Conservation (phyloP, 2,329 filamentous ascomycete genomes). For the Eutypa lata region DNA sequence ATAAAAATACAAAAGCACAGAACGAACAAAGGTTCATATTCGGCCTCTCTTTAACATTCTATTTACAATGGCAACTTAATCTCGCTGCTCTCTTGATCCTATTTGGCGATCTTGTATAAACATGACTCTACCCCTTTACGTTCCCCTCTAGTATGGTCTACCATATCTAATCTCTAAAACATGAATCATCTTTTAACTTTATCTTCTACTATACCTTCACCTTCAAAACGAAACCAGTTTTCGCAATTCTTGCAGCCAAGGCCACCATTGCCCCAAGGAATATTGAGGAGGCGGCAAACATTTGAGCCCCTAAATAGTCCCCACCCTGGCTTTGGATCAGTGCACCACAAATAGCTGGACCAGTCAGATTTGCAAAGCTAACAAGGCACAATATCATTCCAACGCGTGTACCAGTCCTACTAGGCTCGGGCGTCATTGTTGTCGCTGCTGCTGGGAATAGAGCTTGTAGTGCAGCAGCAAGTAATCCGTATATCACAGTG, state of each 20-base stretch:
- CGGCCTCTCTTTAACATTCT: no score
- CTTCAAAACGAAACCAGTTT: background rate
- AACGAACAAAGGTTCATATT: no score
- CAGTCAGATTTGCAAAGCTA: slow-evolving; percentile 7
- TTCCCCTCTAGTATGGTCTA: background rate
- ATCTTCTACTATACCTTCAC: background rate
- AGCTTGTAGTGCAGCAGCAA: slow-evolving; percentile 10
- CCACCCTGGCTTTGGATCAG: slow-evolving; percentile 3
- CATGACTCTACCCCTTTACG: no score
- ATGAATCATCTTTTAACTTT: background rate
- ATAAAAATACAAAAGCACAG: no score
- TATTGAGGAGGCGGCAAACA: slow-evolving; percentile 6
- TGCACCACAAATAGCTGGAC: slow-evolving; percentile 8
- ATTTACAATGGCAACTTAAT: no score
- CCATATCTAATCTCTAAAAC: background rate
- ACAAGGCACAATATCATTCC: slow-evolving; percentile 11
- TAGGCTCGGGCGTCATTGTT: slow-evolving; percentile 11
- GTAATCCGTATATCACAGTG: slow-evolving; percentile 5
- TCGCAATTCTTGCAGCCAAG: slow-evolving; percentile 3
- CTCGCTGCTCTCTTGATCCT: no score
- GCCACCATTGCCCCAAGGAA: slow-evolving; percentile 6
- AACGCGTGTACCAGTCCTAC: slow-evolving; percentile 5
- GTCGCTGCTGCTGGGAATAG: slow-evolving; percentile 8
- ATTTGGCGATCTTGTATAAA: no score
- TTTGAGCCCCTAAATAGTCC: slow-evolving; percentile 7